Percentiles rank a stretch among this genome's conserved stretches.
These are phyloP conservation scores for Podila clonocystis DNA, from an alignment of 192 early-diverging fungal genomes.

Conservation along the genomic window DNA sequence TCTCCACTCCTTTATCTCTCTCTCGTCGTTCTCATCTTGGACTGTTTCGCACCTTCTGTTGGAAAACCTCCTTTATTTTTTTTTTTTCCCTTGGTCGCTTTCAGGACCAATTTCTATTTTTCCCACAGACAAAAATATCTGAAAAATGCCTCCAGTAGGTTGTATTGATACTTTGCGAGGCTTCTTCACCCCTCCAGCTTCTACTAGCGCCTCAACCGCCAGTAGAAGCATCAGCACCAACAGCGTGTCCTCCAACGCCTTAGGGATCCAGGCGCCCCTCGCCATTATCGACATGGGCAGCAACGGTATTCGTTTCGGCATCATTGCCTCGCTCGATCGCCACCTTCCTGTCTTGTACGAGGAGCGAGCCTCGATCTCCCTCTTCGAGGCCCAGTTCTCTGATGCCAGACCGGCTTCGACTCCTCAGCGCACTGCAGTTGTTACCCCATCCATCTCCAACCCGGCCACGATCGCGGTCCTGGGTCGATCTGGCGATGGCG, in stretches of 20 bases:
- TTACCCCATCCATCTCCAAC: conserved; percentile 37
- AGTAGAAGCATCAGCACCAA: background rate
- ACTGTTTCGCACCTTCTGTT: background rate
- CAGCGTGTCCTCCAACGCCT: background rate
- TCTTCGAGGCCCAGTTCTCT: conserved; percentile 58
- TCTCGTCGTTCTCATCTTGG: background rate
- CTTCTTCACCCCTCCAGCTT: background rate
- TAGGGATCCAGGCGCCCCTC: conserved; percentile 39
- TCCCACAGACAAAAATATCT: background rate
- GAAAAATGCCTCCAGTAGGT: conserved; percentile 5
- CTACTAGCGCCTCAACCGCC: background rate
- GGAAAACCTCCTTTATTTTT: background rate
- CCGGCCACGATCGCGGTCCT: conserved; percentile 32
- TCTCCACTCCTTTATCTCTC: conserved; percentile 2
- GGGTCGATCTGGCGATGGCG: conserved; percentile 4
- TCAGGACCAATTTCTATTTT: background rate
- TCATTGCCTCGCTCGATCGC: conserved; percentile 55
- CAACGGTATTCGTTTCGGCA: conserved; percentile 68
- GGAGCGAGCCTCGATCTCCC: conserved; percentile 64
- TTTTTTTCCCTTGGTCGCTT: background rate
- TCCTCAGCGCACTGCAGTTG: background rate
- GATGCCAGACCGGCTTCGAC: background rate
- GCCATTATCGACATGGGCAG: conserved; percentile 69
- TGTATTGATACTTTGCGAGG: conserved; percentile 1
- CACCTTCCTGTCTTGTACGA: conserved; percentile 64